Evolutionary conservation across 176 grass and related monocot genomes (phyloP), one percentile per base, ranked within the genome.

Genomic region (Musa troglodytarum): DNA sequence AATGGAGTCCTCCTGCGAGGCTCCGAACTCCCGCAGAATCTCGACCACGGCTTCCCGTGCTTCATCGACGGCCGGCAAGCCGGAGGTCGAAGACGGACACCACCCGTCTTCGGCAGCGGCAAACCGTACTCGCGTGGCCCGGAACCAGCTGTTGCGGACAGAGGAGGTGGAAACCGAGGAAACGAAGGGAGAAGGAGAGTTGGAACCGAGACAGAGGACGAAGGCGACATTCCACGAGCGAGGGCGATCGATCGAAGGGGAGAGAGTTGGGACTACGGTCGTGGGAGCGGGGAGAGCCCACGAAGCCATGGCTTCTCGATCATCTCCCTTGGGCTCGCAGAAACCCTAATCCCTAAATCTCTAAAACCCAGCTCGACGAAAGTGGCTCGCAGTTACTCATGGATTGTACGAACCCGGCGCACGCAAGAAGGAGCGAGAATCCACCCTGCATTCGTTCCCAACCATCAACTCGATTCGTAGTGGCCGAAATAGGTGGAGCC

Each of bases 11-110:
- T 74, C 74, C 9, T 83, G 64, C 3, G 88, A 89, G 16, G 84
- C 86, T 1, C 88, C 90, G 28, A 78, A 64, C 49, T 91, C 86
- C 52, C 52, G 79, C 9, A 93, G 84, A 19, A 97, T 69, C 53
- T 86, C 88, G 10, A 49, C 76, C 1, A 93, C 74, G 17, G 84
- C 94, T 9, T 78, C 56, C 67, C 77, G 81, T 0, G 94, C 83
- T 71, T 90, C 82, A 1, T 24, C 56, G 21, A 16, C 28, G 8
- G 63, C 75, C 1, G 49, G 13, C 21, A 57, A 9, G 2, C 80
- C 50, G 0, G 75, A 50, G 12, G 17, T 12, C 49, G 78, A 51
- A 7, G 55, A 7, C 8, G 69, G 20, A 19, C 12, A 20, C 49
- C 55, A 8, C 29, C 22, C 56, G 11, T 34, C 13, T 25, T 68